phyloP scores from a whole-genome alignment of 306 rosid species.

The Citrullus mucosospermus region DNA sequence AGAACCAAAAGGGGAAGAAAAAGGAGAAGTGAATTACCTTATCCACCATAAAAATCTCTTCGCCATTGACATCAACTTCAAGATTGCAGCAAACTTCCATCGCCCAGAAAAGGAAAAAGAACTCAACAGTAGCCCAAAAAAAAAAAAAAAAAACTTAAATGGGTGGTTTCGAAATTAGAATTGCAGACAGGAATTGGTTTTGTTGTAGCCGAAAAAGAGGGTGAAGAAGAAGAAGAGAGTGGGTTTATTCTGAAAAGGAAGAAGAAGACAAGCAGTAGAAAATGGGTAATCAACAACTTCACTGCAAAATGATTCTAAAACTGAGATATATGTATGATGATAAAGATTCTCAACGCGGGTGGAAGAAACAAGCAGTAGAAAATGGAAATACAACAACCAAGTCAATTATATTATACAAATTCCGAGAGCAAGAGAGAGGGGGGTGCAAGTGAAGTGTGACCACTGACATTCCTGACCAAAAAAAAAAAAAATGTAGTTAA shows the following conservation, averaged over 20 bases:
- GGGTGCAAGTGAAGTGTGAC: conserved; percentile 4
- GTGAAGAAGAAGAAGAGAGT: background rate
- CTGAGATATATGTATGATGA: conserved; percentile 13
- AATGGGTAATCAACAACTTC: conserved; percentile 19
- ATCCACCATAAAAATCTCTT: conserved; percentile 74
- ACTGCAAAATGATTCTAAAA: conserved; percentile 26
- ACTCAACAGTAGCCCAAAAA: background rate
- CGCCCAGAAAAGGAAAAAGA: background rate
- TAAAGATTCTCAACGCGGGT: conserved; percentile 30
- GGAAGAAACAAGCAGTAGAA: conserved; percentile 30
- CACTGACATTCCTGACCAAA: conserved; percentile 10
- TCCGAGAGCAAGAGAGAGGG: background rate
- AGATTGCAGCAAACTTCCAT: conserved; percentile 73
- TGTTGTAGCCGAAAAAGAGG: background rate
- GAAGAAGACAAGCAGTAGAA: conserved; percentile 33
- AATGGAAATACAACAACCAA: conserved; percentile 32
- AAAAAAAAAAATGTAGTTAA: background rate
- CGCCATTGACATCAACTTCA: conserved; percentile 90
- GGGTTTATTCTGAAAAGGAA: conserved; percentile 38
- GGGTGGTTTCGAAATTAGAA: conserved; percentile 13
- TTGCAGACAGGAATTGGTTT: background rate
- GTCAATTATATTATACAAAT: conserved; percentile 30
- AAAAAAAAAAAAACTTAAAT: background rate
- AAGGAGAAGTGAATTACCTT: conserved; percentile 32
- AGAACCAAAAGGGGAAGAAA: background rate